phyloP scores from a whole-genome alignment of 2,329 filamentous ascomycete species.

The Aquanectria penicillioides region DNA sequence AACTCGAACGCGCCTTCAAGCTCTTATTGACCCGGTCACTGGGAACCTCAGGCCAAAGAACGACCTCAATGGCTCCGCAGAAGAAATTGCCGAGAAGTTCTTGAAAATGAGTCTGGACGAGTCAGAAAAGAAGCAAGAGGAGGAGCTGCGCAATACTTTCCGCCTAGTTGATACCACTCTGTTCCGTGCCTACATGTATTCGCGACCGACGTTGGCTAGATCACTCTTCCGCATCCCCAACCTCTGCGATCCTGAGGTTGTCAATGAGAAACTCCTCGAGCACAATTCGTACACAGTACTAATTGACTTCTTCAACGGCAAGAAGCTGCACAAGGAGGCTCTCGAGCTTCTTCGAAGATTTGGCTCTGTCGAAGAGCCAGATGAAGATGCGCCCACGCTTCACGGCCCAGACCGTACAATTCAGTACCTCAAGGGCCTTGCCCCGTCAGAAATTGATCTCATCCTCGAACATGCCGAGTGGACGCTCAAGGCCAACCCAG shows the following conservation, averaged over 20 bases:
- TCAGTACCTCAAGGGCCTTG: slow-evolving; percentile 87
- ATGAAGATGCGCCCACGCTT: slow-evolving; percentile 65
- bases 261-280: slow-evolving; percentile 91
- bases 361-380: slow-evolving; percentile 67
- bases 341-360: slow-evolving; percentile 85
- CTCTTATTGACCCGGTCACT: slow-evolving; percentile 69
- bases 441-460: slow-evolving; percentile 87
- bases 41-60: slow-evolving; percentile 67
- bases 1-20: slow-evolving; percentile 74
- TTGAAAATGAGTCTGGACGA: slow-evolving; percentile 59
- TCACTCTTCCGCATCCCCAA: slow-evolving; percentile 95
- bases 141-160: slow-evolving; percentile 79
- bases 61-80: slow-evolving; percentile 54
- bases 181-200: slow-evolving; percentile 95
- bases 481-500: slow-evolving; percentile 78
- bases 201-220: slow-evolving; percentile 82
- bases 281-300: slow-evolving; percentile 90
- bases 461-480: slow-evolving; percentile 92
- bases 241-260: slow-evolving; percentile 95
- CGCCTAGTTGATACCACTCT: slow-evolving; percentile 91
- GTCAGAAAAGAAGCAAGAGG: slow-evolving; percentile 70
- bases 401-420: slow-evolving; percentile 87
- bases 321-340: slow-evolving; percentile 89
- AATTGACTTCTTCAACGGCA: slow-evolving; percentile 97
- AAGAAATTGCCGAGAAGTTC: slow-evolving; percentile 65